Base-by-base conservation (phyloP, 495 filamentous ascomycete genomes). In the Astrocystis sublimbata region DNA sequence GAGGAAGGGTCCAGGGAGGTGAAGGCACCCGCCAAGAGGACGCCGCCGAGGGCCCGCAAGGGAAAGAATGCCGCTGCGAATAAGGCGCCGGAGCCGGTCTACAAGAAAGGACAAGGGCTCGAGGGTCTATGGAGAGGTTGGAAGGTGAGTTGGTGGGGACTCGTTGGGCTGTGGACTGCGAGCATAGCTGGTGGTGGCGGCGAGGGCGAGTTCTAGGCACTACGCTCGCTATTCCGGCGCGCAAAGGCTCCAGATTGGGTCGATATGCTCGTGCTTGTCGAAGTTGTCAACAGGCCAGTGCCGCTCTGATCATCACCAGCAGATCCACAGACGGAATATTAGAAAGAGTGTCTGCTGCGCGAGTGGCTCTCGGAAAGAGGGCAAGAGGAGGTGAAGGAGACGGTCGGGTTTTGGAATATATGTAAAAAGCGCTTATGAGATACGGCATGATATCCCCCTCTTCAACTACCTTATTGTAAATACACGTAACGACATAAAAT, bases 101-200 rank as follows among this genome's bases (percentile, higher is more conserved):
- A 79, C 47, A 78, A 82, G 26, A 85, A 86, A 61, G 92, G 92
- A 13, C 92, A 96, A 67, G 94, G 94, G 6, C 66, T 92, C 26
- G 82, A 89, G 30, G 94, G 96, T 0, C 78, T 98, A 13, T 96
- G 91, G 82, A 83, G 94, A 47, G 94, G 94, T 13, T 98, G 94
- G 94, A 88, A 91, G 69, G 88, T 97, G 17, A 92, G 92, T 9
- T 91, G 96, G 84, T 98, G 94, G 94, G 93, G 93, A 0, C 78
- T 97, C 58, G 88, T 93, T 15, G 93, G 93, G 19, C 85, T 96
- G 23, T 93, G 93, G 92, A 73, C 75, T 2, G 76, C 76, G 2
- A 73, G 76, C 5, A 68, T 80, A 30, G 58, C 79, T 6, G 78
- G 77, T 0, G 75, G 73, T 40, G 77, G 78, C 13, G 78, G 79